Evolutionary conservation across 306 rosid genomes (phyloP), one percentile per base, ranked within the genome.

Genomic region (Cicer chorassanicum): DNA sequence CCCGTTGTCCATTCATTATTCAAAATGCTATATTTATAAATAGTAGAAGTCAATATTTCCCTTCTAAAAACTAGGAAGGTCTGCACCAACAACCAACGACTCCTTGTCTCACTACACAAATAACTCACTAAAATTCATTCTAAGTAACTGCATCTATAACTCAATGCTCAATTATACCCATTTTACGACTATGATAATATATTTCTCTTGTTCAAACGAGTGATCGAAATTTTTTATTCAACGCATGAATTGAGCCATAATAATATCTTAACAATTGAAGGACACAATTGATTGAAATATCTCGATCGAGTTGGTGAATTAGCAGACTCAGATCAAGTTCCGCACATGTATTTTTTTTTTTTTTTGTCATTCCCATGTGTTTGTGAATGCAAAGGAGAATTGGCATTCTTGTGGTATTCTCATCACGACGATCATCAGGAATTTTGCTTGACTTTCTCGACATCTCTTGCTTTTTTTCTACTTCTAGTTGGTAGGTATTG

Each of bases 61-160:
- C 44, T 87, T 66, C 97, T 96, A 48, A 92, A 90, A 62, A 92
- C 93, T 68, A 92, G 88, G 88, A 64, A 90, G 91, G 9, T 90
- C 91, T 0, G 92, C 87, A 41, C 97, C 97, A 75, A 92, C 96
- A 0, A 84, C 93, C 73, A 92, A 80, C 0, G 97, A 92, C 84
- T 92, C 96, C 81, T 88, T 92, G 59, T 88, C 90, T 0, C 90
- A 84, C 45, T 83, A 81, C 87, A 68, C 79, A 77, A 92, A 90
- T 55, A 89, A 92, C 7, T 83, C 86, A 46, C 80, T 74, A 21
- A 73, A 71, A 40, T 77, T 61, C 89, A 92, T 81, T 72, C 7
- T 71, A 48, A 96, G 97, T 66, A 92, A 50, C 7, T 68, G 48
- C 90, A 92, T 85, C 92, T 90, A 90, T n/a, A 80, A 87, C 78